Evolutionary conservation across 306 rosid species (phyloP).

Genomic region (Ormosia emarginata): DNA sequence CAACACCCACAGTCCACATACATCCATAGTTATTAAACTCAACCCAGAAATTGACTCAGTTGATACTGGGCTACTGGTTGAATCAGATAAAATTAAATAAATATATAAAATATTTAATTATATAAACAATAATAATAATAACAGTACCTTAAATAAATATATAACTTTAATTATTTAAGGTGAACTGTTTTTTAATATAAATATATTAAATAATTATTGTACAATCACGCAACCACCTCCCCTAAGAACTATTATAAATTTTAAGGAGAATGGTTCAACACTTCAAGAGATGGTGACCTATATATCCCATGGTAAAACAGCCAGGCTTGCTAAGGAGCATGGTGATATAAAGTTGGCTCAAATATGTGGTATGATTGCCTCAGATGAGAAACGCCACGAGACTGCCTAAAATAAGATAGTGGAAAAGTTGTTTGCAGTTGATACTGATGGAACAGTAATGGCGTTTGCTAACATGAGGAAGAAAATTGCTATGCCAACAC

Average conservation of each 20-base stretch:
- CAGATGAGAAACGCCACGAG: slow-evolving; percentile 93
- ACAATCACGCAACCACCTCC: no score
- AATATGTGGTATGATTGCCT: slow-evolving; percentile 81
- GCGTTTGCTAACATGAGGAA: slow-evolving; percentile 93
- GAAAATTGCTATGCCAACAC: slow-evolving; percentile 89
- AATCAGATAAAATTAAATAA: no score
- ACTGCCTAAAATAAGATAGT: slow-evolving; percentile 86
- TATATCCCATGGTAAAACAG: slow-evolving; percentile 94
- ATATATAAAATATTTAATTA: no score
- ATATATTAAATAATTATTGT: no score
- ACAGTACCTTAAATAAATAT: no score
- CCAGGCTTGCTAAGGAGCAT: slow-evolving; percentile 78
- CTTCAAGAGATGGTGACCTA: slow-evolving; percentile 93
- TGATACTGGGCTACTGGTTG: no score
- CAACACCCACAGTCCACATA: background rate
- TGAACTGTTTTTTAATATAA: no score
- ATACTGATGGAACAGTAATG: slow-evolving; percentile 69
- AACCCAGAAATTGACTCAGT: no score
- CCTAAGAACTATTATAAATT: no score
- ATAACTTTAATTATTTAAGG: no score
- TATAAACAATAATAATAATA: no score
- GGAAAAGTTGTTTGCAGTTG: slow-evolving; percentile 81
- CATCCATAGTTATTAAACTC: no score
- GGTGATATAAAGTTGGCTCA: slow-evolving; percentile 88
- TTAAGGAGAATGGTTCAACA: slow-evolving; percentile 47